phyloP scores from a whole-genome alignment of 176 grass and related monocot genomes.

The Ensete glaucum region DNA sequence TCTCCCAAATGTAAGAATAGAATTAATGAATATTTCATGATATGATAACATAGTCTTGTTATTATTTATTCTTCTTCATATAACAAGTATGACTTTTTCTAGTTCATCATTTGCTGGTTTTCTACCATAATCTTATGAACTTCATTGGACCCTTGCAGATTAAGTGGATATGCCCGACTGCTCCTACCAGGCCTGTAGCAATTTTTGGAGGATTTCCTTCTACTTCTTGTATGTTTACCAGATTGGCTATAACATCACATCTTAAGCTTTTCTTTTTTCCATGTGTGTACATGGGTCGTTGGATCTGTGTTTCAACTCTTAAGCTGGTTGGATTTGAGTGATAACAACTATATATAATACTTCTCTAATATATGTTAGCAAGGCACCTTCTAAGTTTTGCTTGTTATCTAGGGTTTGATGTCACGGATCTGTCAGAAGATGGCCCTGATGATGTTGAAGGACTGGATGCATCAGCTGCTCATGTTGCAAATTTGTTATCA shows the following conservation, averaged over 20 bases:
- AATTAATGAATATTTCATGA: not conserved
- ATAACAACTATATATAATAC: not conserved
- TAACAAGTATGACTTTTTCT: constrained; percentile 7
- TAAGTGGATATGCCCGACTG: constrained; percentile 99
- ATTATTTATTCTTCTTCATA: constrained; percentile 11
- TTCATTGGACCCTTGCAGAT: constrained; percentile 38
- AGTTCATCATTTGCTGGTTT: not conserved
- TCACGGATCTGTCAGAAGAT: constrained; percentile 76
- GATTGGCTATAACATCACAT: not conserved
- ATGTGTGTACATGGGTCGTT: not conserved
- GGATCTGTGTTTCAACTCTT: constrained; percentile 5
- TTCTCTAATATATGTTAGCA: not conserved
- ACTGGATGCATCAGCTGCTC: constrained; percentile 77
- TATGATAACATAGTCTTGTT: not conserved
- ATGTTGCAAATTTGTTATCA: constrained; percentile 93
- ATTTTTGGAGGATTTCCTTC: constrained; percentile 85
- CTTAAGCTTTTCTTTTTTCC: not conserved
- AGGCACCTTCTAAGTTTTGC: not conserved
- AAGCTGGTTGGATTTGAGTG: not conserved
- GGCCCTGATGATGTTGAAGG: constrained; percentile 69
- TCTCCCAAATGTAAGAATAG: constrained; percentile 86
- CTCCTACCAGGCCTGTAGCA: constrained; percentile 62
- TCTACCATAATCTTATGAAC: constrained; percentile 14
- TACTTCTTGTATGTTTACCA: constrained; percentile 60
- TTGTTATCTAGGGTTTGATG: constrained; percentile 75